Conservation (phyloP, 805 yeast genomes). For the Metahyphopichia silvanorum region DNA sequence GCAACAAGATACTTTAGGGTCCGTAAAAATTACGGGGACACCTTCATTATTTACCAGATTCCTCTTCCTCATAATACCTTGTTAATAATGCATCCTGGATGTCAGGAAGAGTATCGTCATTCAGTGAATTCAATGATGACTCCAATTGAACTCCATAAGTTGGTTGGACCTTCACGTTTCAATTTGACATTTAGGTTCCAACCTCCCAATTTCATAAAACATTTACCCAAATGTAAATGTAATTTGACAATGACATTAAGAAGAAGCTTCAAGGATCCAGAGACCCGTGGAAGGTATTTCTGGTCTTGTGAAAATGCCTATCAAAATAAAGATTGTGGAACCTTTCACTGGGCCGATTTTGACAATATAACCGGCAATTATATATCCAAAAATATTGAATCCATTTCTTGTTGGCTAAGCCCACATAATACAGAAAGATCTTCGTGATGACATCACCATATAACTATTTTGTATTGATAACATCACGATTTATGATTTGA, state of each 20-base stretch:
- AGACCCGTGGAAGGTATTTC: slow-evolving; percentile 53
- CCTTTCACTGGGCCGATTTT: slow-evolving; percentile 51
- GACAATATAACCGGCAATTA: too few species aligned
- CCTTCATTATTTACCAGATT: slow-evolving; percentile 37
- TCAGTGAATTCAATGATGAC: slow-evolving; percentile 48
- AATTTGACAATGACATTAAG: slow-evolving; percentile 50
- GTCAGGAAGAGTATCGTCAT: slow-evolving; percentile 75
- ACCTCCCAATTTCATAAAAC: slow-evolving; percentile 30
- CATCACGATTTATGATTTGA: too few species aligned
- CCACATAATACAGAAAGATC: too few species aligned
- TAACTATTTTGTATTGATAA: too few species aligned
- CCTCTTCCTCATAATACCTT: slow-evolving; percentile 71
- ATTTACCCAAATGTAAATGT: slow-evolving; percentile 49
- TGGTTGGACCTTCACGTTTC: slow-evolving; percentile 50
- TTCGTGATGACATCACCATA: too few species aligned
- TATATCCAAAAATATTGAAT: too few species aligned
- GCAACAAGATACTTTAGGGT: slow-evolving; percentile 66
- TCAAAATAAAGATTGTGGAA: slow-evolving; percentile 43
- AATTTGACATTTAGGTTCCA: slow-evolving; percentile 66
- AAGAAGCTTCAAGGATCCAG: slow-evolving; percentile 46
- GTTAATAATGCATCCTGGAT: slow-evolving; percentile 72
- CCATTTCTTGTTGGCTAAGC: too few species aligned
- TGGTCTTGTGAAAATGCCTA: slow-evolving; percentile 61
- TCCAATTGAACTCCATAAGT: slow-evolving; percentile 38
- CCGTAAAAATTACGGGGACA: slow-evolving; percentile 35